A percentile compares a stretch with the other conserved stretches of the same genome.
Conservation (phyloP, 352 stramenopile genomes). For the Aphanomyces invadans region DNA sequence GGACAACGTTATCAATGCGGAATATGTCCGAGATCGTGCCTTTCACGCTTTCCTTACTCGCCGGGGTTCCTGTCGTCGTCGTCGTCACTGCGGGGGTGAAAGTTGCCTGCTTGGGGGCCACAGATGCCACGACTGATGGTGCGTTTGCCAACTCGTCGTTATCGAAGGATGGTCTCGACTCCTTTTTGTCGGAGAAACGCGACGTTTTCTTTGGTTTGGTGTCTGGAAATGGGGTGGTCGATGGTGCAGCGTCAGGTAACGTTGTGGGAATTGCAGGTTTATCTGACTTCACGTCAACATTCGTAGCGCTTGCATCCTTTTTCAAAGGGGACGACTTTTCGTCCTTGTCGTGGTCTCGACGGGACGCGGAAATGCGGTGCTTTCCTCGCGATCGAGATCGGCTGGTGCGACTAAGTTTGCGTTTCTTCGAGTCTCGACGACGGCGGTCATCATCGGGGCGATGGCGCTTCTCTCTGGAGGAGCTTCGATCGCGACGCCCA, state of each 20-base stretch:
- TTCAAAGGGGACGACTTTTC: background rate
- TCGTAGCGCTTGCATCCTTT: too few species aligned
- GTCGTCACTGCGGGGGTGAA: background rate
- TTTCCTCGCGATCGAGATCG: slow-evolving; percentile 8
- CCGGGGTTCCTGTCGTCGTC: background rate
- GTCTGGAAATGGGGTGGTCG: too few species aligned
- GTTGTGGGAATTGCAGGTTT: too few species aligned
- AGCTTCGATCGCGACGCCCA: slow-evolving; percentile 1
- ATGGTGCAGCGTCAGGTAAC: too few species aligned
- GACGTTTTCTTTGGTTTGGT: background rate
- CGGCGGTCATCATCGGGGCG: background rate
- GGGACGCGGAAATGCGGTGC: background rate
- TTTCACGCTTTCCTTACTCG: slow-evolving; percentile 15
- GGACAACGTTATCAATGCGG: slow-evolving; percentile 1
- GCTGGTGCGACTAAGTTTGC: slow-evolving; percentile 4
- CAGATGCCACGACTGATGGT: background rate
- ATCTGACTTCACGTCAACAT: too few species aligned
- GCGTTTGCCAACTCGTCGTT: background rate
- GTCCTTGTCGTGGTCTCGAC: background rate
- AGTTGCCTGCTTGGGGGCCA: background rate
- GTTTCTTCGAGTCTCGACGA: background rate
- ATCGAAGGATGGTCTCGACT: background rate
- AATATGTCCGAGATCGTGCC: slow-evolving; percentile 17
- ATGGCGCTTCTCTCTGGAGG: background rate
- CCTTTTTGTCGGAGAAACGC: background rate